These are phyloP conservation scores for Lyophyllum decastes DNA, from an alignment of 768 basidiomycete genomes.

Conservation along the genomic window DNA sequence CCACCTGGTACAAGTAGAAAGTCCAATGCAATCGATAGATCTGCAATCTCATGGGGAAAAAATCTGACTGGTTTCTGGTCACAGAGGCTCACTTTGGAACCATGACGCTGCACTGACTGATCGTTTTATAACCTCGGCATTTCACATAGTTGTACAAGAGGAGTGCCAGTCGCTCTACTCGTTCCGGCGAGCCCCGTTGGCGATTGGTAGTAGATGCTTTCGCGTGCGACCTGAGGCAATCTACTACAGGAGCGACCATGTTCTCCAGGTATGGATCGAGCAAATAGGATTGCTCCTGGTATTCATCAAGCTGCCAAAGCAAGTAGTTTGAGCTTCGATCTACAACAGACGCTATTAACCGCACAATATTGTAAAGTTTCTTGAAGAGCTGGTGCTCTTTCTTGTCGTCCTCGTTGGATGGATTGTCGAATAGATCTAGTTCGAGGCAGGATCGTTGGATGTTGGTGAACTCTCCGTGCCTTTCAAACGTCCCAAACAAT, in stretches of 20 bases:
- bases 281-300: constrained; percentile 92
- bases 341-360: constrained; percentile 22
- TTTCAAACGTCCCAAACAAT: constrained; percentile 60
- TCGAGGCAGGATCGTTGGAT: constrained; percentile 53
- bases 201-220: constrained; percentile 36
- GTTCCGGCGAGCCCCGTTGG: constrained; percentile 30
- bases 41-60: constrained; percentile 90
- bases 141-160: constrained; percentile 84
- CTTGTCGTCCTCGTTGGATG: constrained; percentile 42
- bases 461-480: constrained; percentile 57
- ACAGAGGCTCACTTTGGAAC: constrained; percentile 7
- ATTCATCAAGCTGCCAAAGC: constrained; percentile 69
- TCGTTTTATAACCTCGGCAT: constrained; percentile 86
- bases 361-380: constrained; percentile 52
- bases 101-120: constrained; percentile 58
- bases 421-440: constrained; percentile 44
- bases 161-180: constrained; percentile 53
- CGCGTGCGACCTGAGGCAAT: constrained; percentile 58
- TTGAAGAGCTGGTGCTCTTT: constrained; percentile 41
- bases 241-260: constrained; percentile 76
- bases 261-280: constrained; percentile 86
- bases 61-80: constrained; percentile 66
- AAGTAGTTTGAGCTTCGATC: background rate
- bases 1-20: constrained; percentile 56
- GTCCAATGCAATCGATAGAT: constrained; percentile 73